Conservation (phyloP, 2,329 filamentous ascomycete genomes). For the Alternaria ethzedia region DNA sequence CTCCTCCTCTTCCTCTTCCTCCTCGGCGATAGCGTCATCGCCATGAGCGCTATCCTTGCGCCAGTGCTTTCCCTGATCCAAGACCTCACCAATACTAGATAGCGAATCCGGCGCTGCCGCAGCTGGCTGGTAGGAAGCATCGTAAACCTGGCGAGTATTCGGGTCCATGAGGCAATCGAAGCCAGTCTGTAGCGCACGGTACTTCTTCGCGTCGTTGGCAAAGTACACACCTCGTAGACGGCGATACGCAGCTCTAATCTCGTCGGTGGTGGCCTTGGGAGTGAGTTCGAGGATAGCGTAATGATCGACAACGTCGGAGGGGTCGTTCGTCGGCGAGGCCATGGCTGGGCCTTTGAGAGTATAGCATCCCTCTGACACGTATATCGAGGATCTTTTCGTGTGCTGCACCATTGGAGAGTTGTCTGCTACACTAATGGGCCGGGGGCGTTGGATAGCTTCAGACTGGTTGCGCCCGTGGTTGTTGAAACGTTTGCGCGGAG, state of each 20-base stretch:
- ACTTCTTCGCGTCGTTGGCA: constrained; percentile 34
- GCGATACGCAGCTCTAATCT: constrained; percentile 39
- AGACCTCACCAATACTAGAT: constrained; percentile 17
- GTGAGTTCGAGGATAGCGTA: constrained; percentile 38
- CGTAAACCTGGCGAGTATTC: constrained; percentile 37
- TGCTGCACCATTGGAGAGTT: constrained; percentile 20
- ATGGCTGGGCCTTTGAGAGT: constrained; percentile 27
- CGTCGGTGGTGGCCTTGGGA: constrained; percentile 32
- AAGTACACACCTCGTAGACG: constrained; percentile 39
- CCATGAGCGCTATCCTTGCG: constrained; percentile 31
- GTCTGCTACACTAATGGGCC: constrained; percentile 24
- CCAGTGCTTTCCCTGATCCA: constrained; percentile 27
- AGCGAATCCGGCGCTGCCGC: constrained; percentile 6
- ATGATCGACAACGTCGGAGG: constrained; percentile 35
- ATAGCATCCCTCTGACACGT: constrained; percentile 32
- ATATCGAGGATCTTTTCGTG: constrained; percentile 33
- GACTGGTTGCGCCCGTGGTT: constrained; percentile 32
- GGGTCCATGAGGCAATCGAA: constrained; percentile 39
- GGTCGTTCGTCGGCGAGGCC: constrained; percentile 23
- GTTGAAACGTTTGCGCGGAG: constrained; percentile 18
- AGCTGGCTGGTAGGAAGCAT: constrained; percentile 18
- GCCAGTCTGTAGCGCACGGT: constrained; percentile 37
- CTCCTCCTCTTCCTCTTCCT: constrained; percentile 27
- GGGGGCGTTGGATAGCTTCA: constrained; percentile 27
- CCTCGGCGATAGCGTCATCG: constrained; percentile 19